These are phyloP conservation scores for Penicillium desertorum DNA, from an alignment of 495 filamentous ascomycete genomes.

Conservation along the genomic window DNA sequence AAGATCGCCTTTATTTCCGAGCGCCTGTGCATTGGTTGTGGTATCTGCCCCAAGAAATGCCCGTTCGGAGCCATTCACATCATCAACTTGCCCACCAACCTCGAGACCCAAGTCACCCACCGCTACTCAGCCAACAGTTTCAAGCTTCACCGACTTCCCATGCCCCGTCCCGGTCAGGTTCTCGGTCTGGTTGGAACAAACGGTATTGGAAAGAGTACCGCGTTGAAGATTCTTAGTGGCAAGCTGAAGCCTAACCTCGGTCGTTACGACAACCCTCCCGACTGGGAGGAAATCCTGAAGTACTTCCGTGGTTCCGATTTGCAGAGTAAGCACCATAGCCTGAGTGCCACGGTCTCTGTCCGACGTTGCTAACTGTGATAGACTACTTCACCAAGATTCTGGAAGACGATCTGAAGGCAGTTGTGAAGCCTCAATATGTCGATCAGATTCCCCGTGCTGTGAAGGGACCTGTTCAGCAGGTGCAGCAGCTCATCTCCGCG, in stretches of 20 bases:
- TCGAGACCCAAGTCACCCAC: slow-evolving; percentile 96
- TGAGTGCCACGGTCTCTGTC: not conserved
- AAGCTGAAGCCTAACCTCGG: slow-evolving; percentile 98
- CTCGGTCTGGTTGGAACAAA: slow-evolving; percentile 96
- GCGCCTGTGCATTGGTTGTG: slow-evolving; percentile 91
- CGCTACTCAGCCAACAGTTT: slow-evolving; percentile 99
- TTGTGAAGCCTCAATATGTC: slow-evolving; percentile 98
- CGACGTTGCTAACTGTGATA: slow-evolving; percentile 32
- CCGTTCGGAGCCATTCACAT: slow-evolving; percentile 99
- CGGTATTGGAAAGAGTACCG: slow-evolving; percentile 99
- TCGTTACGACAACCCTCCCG: slow-evolving; percentile 90
- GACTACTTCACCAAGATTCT: slow-evolving; percentile 98
- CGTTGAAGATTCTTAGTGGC: slow-evolving; percentile 94
- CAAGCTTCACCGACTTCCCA: slow-evolving; percentile 95
- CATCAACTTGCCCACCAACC: slow-evolving; percentile 98
- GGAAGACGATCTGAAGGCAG: slow-evolving; percentile 93
- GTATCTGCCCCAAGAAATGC: slow-evolving; percentile 99
- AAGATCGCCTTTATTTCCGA: slow-evolving; percentile 99
- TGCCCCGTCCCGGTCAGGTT: slow-evolving; percentile 94
- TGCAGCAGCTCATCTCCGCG: slow-evolving; percentile 71
- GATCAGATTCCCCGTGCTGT: slow-evolving; percentile 95
- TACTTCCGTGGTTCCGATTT: slow-evolving; percentile 97
- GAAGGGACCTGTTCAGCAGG: slow-evolving; percentile 70
- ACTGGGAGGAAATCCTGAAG: slow-evolving; percentile 98
- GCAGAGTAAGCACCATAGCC: slow-evolving; percentile 64